phyloP scores from a whole-genome alignment of 2,329 filamentous ascomycete species.

The Colletotrichum falcatum region DNA sequence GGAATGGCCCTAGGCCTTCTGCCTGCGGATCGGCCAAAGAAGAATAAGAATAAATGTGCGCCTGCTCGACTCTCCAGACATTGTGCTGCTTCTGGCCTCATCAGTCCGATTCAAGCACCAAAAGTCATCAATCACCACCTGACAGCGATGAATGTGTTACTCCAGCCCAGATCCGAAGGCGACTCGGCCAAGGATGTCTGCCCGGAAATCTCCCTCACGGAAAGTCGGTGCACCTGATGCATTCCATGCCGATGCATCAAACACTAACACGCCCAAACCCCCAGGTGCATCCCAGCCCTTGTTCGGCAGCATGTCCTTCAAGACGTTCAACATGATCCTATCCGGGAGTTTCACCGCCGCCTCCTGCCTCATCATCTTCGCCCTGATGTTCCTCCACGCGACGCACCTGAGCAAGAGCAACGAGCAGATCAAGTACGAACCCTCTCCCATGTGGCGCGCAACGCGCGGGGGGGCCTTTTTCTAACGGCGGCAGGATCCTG shows the following conservation, averaged over 20 bases:
- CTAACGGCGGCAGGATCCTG: conserved; percentile 50
- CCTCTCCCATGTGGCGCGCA: no score
- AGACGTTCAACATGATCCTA: conserved; percentile 51
- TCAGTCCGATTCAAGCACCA: background rate
- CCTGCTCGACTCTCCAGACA: background rate
- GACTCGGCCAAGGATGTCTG: conserved; percentile 14
- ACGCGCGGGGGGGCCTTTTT: no score
- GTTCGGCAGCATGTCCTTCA: conserved; percentile 34
- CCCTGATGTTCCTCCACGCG: conserved; percentile 51
- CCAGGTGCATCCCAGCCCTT: conserved; percentile 22
- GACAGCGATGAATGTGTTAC: background rate
- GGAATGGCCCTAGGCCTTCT: background rate
- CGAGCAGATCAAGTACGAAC: conserved; percentile 54
- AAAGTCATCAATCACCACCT: background rate
- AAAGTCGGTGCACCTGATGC: conserved; percentile 3
- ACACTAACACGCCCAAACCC: background rate
- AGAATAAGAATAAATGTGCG: background rate
- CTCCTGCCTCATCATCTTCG: conserved; percentile 47
- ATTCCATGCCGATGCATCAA: background rate
- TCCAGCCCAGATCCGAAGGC: background rate
- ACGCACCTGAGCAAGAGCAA: conserved; percentile 55
- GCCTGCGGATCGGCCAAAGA: background rate
- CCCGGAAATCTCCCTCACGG: conserved; percentile 20
- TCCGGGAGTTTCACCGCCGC: conserved; percentile 51
- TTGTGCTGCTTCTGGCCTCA: background rate